phyloP scores from a whole-genome alignment of 2,329 filamentous ascomycete genomes.

The Colletotrichum musicola region DNA sequence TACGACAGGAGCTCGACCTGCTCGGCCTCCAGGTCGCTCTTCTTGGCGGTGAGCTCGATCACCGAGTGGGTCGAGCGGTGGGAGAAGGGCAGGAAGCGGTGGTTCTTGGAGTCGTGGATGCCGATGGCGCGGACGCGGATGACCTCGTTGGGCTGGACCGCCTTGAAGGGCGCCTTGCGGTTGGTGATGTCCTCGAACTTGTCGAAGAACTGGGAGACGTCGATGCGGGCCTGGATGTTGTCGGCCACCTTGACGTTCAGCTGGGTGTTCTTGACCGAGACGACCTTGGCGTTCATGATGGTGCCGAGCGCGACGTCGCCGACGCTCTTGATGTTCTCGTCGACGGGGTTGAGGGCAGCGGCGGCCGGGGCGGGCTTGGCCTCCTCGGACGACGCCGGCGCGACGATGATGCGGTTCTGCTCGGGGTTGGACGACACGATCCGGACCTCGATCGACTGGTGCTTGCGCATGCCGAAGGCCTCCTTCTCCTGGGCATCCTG shows the following conservation, averaged over 20 bases:
- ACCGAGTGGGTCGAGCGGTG: constrained; percentile 86
- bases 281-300: constrained; percentile 80
- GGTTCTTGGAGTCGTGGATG: constrained; percentile 89
- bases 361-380: constrained; percentile 43
- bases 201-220: constrained; percentile 92
- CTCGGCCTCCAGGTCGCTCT: constrained; percentile 69
- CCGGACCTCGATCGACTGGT: constrained; percentile 80
- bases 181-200: constrained; percentile 88
- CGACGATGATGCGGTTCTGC: constrained; percentile 75
- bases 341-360: constrained; percentile 65
- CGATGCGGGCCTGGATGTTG: constrained; percentile 91
- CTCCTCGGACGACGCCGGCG: constrained; percentile 61
- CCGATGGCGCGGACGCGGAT: constrained; percentile 84
- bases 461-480: constrained; percentile 83
- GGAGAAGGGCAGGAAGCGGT: constrained; percentile 91
- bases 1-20: constrained; percentile 70
- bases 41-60: constrained; percentile 88
- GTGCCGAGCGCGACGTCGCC: constrained; percentile 81
- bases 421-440: constrained; percentile 80
- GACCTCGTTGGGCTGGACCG: constrained; percentile 78
- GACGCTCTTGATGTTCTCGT: constrained; percentile 72
- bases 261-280: constrained; percentile 91
- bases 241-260: constrained; percentile 91
- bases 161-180: constrained; percentile 81
- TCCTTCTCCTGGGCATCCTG: constrained; percentile 75